Base-by-base conservation (phyloP, 1,284 basidiomycete species). In the Ganoderma sinense region DNA sequence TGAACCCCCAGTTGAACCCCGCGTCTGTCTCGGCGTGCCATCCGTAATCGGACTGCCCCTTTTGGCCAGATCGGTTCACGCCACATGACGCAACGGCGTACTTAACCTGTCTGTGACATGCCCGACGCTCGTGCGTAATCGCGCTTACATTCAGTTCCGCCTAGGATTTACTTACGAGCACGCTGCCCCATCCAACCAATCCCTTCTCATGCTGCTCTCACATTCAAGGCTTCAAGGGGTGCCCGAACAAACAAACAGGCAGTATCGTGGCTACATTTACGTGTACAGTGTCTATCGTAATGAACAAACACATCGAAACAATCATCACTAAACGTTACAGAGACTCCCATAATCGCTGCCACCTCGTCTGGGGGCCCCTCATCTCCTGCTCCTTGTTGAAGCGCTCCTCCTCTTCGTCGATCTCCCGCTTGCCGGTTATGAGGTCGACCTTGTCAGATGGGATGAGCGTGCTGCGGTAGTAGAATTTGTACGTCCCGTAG, bases 351-450 rank as follows among this genome's bases (percentile, higher is more conserved):
- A 87, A 62, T 67, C 73, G 82, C 70, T 78, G 76, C 72, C 79
- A 75, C 36, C 75, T 70, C 33, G 79, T 81, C 16, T 77, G 78
- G 4, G 85, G 85, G 4, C 84, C 85, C 71, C 81, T 81, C 1
- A 79, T 73, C 39, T 80, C 82, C 75, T 87, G 80, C 66, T 81
- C 79, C 48, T 77, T 78, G 64, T 85, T 71, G 74, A 83, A 88
- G 66, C 78, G 79, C 74, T 84, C 84, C 74, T 92, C 89, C 73
- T 91, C 88, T 69, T 92, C 91, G 72, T 91, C 86, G 70, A 93
- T 91, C 76, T 88, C 87, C 60, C 86, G 82, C 51, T 89, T 83
- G 36, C 91, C 92, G 18, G 88, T 87, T 48, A 88, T 78, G 41
- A 94, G 84, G 75, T 94, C 92, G 69, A 94, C 88, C 69, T 89